phyloP scores from a whole-genome alignment of 1,139 yeast genomes.

The Debaryomycetaceae sp. region DNA sequence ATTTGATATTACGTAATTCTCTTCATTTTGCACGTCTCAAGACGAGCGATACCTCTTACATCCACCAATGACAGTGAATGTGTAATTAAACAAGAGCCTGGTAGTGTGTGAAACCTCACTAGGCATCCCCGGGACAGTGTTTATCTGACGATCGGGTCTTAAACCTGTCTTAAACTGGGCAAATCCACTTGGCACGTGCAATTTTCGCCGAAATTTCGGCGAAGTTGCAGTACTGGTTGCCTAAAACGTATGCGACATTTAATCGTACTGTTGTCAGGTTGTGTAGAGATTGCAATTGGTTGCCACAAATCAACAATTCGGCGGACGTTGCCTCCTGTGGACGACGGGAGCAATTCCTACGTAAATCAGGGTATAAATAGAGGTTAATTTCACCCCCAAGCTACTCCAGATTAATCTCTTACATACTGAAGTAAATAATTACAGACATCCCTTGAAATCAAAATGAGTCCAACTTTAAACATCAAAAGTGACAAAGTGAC shows the following conservation, averaged over 20 bases:
- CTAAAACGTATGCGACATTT: constrained; percentile 1
- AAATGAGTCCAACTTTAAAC: constrained; percentile 31
- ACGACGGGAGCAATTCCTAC: background rate
- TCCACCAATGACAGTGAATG: too few relatives aligned
- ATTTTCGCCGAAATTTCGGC: constrained; percentile 31
- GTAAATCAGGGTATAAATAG: constrained; percentile 5
- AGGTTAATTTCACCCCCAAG: background rate
- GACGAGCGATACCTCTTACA: too few relatives aligned
- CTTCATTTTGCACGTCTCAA: too few relatives aligned
- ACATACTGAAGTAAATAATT: background rate
- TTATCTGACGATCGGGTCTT: too few relatives aligned
- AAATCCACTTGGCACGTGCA: constrained; percentile 2
- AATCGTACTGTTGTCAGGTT: constrained; percentile 1
- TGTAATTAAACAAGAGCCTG: too few relatives aligned
- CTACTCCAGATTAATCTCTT: background rate
- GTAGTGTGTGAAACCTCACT: too few relatives aligned
- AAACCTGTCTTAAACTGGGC: background rate
- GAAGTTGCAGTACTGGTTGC: constrained; percentile 7
- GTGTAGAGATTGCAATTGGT: background rate
- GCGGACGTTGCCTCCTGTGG: constrained; percentile 2
- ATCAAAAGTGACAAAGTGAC: constrained; percentile 63
- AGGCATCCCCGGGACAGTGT: too few relatives aligned
- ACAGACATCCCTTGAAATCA: background rate
- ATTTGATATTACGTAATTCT: too few relatives aligned
- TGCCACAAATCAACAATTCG: constrained; percentile 2